phyloP scores from a whole-genome alignment of 75 land plant species.

The Selaginella moellendorffii region DNA sequence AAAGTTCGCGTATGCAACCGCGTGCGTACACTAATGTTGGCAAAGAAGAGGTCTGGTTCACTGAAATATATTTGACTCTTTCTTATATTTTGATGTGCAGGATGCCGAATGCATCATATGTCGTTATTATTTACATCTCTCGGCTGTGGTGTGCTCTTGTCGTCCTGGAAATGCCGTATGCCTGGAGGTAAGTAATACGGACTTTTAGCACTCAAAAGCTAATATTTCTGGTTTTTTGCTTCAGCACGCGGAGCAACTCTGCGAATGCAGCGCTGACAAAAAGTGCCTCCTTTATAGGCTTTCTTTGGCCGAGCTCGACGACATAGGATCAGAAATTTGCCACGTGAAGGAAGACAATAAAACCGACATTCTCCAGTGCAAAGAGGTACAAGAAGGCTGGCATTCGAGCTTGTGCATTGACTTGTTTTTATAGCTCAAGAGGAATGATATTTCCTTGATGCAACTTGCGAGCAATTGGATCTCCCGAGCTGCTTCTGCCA shows the following conservation, averaged over 20 bases:
- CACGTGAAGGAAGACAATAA: too few species aligned
- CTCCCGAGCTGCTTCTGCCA: conserved; percentile 15
- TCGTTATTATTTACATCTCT: conserved; percentile 66
- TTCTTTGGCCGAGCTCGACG: conserved; percentile 64
- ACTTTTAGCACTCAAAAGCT: too few species aligned
- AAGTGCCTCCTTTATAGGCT: conserved; percentile 69
- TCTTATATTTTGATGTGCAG: conserved; percentile 21
- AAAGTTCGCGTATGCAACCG: conserved; percentile 46
- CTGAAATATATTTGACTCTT: conserved; percentile 2
- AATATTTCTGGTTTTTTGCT: conserved; percentile 9
- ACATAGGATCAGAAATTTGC: too few species aligned
- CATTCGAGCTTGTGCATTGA: neutral
- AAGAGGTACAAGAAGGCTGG: too few species aligned
- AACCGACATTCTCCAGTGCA: too few species aligned
- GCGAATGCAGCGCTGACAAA: conserved; percentile 63
- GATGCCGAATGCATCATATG: conserved; percentile 92
- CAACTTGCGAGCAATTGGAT: conserved; percentile 79
- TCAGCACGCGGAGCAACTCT: conserved; percentile 87
- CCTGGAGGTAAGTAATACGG: conserved; percentile 56
- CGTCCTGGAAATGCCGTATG: conserved; percentile 74
- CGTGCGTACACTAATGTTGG: conserved; percentile 56
- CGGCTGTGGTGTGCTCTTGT: conserved; percentile 76
- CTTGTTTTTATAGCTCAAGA: conserved; percentile 39
- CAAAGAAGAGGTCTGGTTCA: conserved; percentile 61
- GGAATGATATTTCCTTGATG: conserved; percentile 16